These are phyloP conservation scores for Aureobasidium sp. DNA, from an alignment of 2,329 filamentous ascomycete genomes.

Conservation along the genomic window DNA sequence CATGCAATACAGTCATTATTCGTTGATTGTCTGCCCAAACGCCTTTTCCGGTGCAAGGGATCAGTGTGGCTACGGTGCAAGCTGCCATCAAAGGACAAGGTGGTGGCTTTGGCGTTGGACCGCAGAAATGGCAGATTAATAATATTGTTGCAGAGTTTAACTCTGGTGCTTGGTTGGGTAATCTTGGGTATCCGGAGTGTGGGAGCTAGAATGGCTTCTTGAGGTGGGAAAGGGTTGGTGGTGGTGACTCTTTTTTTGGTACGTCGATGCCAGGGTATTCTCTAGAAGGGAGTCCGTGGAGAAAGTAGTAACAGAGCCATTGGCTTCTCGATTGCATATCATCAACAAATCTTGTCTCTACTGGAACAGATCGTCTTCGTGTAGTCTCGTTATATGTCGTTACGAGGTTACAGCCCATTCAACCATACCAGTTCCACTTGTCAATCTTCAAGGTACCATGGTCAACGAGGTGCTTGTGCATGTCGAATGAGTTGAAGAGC, in stretches of 20 bases:
- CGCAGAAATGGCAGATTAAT: slow-evolving; percentile 24
- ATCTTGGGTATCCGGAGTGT: slow-evolving; percentile 10
- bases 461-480: slow-evolving; percentile 75
- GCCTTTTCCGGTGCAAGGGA: slow-evolving; percentile 21
- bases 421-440: slow-evolving; percentile 42
- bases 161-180: slow-evolving; percentile 25
- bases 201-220: neutral
- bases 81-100: neutral
- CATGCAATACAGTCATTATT: slow-evolving; percentile 23
- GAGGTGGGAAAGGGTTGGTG: neutral
- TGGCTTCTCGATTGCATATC: too few species aligned
- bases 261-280: too few species aligned
- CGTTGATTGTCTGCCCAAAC: slow-evolving; percentile 24
- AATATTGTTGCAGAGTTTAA: slow-evolving; percentile 30
- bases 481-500: slow-evolving; percentile 78
- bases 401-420: neutral
- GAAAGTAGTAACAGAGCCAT: too few species aligned
- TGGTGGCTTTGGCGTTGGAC: neutral
- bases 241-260: neutral
- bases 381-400: neutral
- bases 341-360: too few species aligned
- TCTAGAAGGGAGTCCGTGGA: too few species aligned
- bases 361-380: too few species aligned
- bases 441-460: slow-evolving; percentile 84
- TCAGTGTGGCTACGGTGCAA: slow-evolving; percentile 10